Evolutionary conservation across 352 stramenopile genomes (phyloP), one percentile per base, ranked within the genome.

Genomic region (Aphanomyces cochlioides): DNA sequence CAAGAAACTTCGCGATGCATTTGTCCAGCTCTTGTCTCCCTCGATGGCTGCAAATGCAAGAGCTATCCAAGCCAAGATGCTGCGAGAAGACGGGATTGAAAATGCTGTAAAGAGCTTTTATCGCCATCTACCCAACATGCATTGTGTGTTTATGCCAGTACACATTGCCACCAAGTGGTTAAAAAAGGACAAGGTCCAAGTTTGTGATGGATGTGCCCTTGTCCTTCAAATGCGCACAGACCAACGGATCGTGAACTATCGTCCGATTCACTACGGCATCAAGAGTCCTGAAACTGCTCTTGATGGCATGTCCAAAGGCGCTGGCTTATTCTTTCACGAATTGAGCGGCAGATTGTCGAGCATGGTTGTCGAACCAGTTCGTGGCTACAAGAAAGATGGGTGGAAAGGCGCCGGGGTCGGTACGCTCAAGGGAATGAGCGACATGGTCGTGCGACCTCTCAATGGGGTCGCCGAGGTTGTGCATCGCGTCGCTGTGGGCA

Each of bases 51-150:
- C 77, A 40, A 75, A 75, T 48, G 91, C 90, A 3, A 58, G 77
- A 48, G 69, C 57, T 21, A 67, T 97, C 38, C 72, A 80, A 37
- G 61, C 82, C 0, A 61, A 82, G 50, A 94, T 97, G 87, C 68
- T 74, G 3, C 36, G 74, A 58, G 93, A 98, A 73, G 86, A 98
- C 77, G 92, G 94, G 12, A 86, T 93, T 2, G 77, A 79, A 34
- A 79, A 81, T 68, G 94, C 90, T 21, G 79, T 98, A 7, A 60
- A 77, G 39, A 78, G 78, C 39, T 98, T 98, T 72, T 95, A 96
- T 48, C 78, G 80, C 12, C 77, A 90, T 43, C 73, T 98, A 28
- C 91, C 90, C 21, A 21, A 82, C 40, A 98, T 98, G 92, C 76
- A 82, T 5, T 98, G 93, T 67, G 82, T 88, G 58, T 67, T 88